These are phyloP conservation scores for Suillus tomentosus DNA, from an alignment of 768 basidiomycete species.

Conservation along the genomic window DNA sequence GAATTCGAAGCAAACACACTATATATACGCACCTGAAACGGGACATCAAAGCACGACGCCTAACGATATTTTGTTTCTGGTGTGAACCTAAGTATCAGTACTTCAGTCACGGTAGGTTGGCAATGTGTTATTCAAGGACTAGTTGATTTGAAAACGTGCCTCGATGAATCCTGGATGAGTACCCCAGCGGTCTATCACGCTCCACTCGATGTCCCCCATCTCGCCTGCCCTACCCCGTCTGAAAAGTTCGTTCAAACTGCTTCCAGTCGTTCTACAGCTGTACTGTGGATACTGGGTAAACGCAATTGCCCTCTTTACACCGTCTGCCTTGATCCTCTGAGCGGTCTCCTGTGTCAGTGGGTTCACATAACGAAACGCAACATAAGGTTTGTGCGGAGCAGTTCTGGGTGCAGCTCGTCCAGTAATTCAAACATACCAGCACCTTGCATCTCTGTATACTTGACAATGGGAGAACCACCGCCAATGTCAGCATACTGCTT, in stretches of 20 bases:
- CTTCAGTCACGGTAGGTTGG: too few relatives aligned
- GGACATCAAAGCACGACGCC: too few relatives aligned
- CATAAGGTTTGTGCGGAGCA: conserved; percentile 95
- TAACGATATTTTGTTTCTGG: too few relatives aligned
- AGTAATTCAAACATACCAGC: conserved; percentile 86
- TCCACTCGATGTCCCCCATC: conserved; percentile 82
- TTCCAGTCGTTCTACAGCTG: conserved; percentile 96
- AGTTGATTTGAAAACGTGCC: conserved; percentile 45
- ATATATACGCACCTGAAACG: too few relatives aligned
- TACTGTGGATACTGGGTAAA: conserved; percentile 99
- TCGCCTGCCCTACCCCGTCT: conserved; percentile 63
- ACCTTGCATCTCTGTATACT: conserved; percentile 87
- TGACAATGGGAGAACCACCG: conserved; percentile 94
- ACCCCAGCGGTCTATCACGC: conserved; percentile 97
- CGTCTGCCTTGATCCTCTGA: conserved; percentile 83
- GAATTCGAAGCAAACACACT: too few relatives aligned
- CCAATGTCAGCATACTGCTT: conserved; percentile 94
- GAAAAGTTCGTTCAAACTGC: conserved; percentile 92
- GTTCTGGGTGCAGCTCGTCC: conserved; percentile 94
- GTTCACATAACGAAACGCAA: conserved; percentile 91
- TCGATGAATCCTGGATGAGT: conserved; percentile 94
- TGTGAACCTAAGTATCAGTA: too few relatives aligned
- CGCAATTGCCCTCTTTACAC: conserved; percentile 89
- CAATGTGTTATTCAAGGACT: too few relatives aligned
- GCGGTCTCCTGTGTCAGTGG: conserved; percentile 87